phyloP scores from a whole-genome alignment of 2,329 filamentous ascomycete species.

The Polychaeton citri region DNA sequence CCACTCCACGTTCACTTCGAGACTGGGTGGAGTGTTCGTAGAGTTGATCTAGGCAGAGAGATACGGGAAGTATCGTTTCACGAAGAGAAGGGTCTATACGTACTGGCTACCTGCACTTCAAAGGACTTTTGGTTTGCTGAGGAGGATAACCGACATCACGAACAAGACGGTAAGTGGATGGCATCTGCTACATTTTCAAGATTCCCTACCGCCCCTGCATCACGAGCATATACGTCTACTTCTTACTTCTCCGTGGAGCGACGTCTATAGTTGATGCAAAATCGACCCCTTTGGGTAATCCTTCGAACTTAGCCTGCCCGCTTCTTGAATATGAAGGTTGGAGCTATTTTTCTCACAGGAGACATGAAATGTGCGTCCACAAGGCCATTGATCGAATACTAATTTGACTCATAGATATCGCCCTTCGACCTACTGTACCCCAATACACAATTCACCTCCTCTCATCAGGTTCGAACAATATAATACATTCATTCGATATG shows the following conservation, averaged over 20 bases:
- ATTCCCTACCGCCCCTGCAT: constrained; percentile 3
- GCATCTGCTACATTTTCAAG: not conserved
- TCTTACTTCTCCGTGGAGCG: constrained; percentile 10
- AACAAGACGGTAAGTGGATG: constrained; percentile 47
- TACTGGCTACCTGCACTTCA: constrained; percentile 54
- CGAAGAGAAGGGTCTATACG: constrained; percentile 58
- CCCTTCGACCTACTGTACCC: constrained; percentile 53
- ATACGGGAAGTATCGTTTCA: constrained; percentile 66
- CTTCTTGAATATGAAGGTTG: constrained; percentile 3
- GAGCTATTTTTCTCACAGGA: constrained; percentile 7
- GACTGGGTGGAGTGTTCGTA: constrained; percentile 61
- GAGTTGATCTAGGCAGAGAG: constrained; percentile 52
- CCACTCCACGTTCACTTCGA: constrained; percentile 57
- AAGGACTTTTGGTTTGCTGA: constrained; percentile 72
- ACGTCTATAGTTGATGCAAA: constrained; percentile 17
- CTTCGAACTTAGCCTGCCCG: constrained; percentile 5
- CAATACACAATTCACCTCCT: constrained; percentile 66
- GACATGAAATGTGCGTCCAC: too few relatives aligned
- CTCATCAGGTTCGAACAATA: constrained; percentile 60
- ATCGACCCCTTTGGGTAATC: constrained; percentile 5
- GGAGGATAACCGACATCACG: constrained; percentile 72
- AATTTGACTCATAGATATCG: constrained; percentile 37
- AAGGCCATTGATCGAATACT: too few relatives aligned
- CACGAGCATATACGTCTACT: constrained; percentile 16
- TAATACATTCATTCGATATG: constrained; percentile 64